Base-by-base conservation (phyloP, 306 rosid species). In the Cucumis cinereus region DNA sequence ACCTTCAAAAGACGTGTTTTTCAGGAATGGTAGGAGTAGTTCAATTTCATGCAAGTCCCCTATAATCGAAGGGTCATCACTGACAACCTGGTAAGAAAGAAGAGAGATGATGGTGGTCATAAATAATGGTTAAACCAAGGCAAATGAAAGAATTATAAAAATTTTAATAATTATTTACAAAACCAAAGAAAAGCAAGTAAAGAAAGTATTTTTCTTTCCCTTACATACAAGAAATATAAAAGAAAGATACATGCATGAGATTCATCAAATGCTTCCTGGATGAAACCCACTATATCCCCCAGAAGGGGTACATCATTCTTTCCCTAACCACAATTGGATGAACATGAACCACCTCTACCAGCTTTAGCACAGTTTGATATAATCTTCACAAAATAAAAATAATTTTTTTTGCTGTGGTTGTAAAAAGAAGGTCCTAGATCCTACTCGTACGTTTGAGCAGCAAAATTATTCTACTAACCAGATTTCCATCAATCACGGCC, bases 401-500 rank as follows among this genome's bases (percentile, higher is more conserved):
- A 38, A 9, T 20, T 40, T 40, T 30, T 38, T 68, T 49, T n/a
- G 3, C 47, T 43, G n/a, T 43, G 74, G 74, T 45, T 45, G 33
- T 36, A 43, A 54, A 22, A 83, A 55, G 49, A 71, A 78, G 73
- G 30, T 68, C 20, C 36, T 52, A 55, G 60, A 52, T 38, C 47
- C 52, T 57, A 80, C 77, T 64, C 22, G 45, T 22, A 19, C 50
- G 52, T 58, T 40, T 11, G 49, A 6, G 56, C 33, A 33, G 50
- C 38, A 49, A 49, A 70, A 10, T 35, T 24, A 50, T 35, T 55
- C 47, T 30, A 71, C 88, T 82, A 79, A 94, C 98, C 98, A 90
- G 82, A 85, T 85, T 89, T 75, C 96, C 97, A 79, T 90, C 96
- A 81, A 91, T 68, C 84, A 92, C 33, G 30, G 90, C 93, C 82